These are phyloP conservation scores for Saccharomyces mikatae DNA, from an alignment of 805 yeast species.

Conservation along the genomic window DNA sequence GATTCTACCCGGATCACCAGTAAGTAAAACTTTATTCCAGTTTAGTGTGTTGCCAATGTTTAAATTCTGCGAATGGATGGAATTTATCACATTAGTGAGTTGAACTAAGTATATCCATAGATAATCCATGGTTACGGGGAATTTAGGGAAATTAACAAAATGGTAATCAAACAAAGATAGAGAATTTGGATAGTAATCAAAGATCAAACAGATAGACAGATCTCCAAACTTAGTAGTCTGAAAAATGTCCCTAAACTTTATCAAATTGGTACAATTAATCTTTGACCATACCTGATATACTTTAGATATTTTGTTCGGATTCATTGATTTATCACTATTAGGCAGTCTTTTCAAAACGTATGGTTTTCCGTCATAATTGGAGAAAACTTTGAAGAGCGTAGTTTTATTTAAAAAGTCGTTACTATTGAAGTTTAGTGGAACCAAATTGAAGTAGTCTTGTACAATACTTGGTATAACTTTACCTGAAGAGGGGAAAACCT, in stretches of 20 bases:
- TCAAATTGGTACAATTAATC: slow-evolving; percentile 44
- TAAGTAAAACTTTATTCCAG: slow-evolving; percentile 62
- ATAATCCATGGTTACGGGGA: slow-evolving; percentile 46
- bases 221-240: slow-evolving; percentile 83
- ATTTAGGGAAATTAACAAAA: slow-evolving; percentile 33
- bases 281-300: slow-evolving; percentile 61
- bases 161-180: slow-evolving; percentile 64
- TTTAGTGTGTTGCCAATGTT: slow-evolving; percentile 48
- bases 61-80: slow-evolving; percentile 57
- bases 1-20: slow-evolving; percentile 58
- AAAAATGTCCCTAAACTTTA: slow-evolving; percentile 70
- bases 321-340: slow-evolving; percentile 38
- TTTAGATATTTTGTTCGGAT: slow-evolving; percentile 50
- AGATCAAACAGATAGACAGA: slow-evolving; percentile 62
- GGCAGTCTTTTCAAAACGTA: slow-evolving; percentile 74
- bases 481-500: slow-evolving; percentile 39
- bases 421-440: slow-evolving; percentile 59
- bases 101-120: slow-evolving; percentile 77
- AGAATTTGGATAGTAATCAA: slow-evolving; percentile 79
- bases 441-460: slow-evolving; percentile 76
- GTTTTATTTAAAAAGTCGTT: slow-evolving; percentile 34
- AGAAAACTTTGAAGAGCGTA: slow-evolving; percentile 69
- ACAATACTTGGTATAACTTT: slow-evolving; percentile 60
- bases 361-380: slow-evolving; percentile 67
- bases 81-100: slow-evolving; percentile 57